Evolutionary conservation across 768 basidiomycete species (phyloP).

Genomic region (Leccinum boreale): DNA sequence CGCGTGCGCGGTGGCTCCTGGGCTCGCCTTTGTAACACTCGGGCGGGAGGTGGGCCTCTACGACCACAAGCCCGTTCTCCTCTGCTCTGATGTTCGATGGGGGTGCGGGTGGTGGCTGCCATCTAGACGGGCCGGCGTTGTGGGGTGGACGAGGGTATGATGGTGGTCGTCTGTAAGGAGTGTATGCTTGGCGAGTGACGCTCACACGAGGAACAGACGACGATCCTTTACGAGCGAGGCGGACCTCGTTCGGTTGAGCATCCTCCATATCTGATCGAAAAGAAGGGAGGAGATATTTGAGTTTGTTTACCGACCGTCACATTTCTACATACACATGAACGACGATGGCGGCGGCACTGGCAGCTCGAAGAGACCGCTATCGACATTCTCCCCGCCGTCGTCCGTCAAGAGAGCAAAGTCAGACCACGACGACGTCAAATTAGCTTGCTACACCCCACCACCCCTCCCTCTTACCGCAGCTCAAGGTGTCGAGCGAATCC

Average conservation of each 20-base stretch:
- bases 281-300: slow-evolving; percentile 9
- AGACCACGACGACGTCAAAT: slow-evolving; percentile 10
- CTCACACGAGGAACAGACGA: slow-evolving; percentile 28
- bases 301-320: slow-evolving; percentile 20
- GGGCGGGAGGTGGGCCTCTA: slow-evolving; percentile 4
- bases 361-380: slow-evolving; percentile 12
- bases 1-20: slow-evolving; percentile 3
- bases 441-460: neutral
- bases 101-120: neutral
- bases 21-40: slow-evolving; percentile 14
- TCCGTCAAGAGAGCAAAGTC: slow-evolving; percentile 21
- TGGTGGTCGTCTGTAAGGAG: neutral
- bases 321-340: slow-evolving; percentile 13
- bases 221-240: slow-evolving; percentile 33
- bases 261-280: slow-evolving; percentile 30
- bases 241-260: slow-evolving; percentile 38
- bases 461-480: slow-evolving; percentile 20
- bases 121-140: neutral
- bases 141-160: neutral
- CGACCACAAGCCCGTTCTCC: slow-evolving; percentile 3
- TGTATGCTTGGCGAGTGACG: neutral
- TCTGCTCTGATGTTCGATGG: neutral
- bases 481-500: slow-evolving; percentile 30
- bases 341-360: neutral
- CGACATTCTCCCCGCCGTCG: slow-evolving; percentile 3